Percentiles rank a stretch among this genome's conserved stretches.
These are phyloP conservation scores for Aspergillus sp. DNA, from an alignment of 2,329 filamentous ascomycete genomes.

Conservation along the genomic window DNA sequence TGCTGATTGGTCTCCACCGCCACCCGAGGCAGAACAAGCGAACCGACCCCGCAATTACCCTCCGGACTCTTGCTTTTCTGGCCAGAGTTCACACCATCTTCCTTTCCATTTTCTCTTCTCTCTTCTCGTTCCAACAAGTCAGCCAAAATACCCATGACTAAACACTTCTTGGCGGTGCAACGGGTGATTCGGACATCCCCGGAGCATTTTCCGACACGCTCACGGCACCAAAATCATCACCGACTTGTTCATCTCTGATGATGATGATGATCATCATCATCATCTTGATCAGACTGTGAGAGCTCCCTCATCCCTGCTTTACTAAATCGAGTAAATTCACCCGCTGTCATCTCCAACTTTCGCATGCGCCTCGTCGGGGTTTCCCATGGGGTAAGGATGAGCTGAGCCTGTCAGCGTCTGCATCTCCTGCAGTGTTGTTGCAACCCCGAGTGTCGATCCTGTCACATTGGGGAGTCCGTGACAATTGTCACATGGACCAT, in stretches of 20 bases:
- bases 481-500: not conserved
- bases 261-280: too few relatives aligned
- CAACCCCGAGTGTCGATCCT: not conserved
- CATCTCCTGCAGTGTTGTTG: too few relatives aligned
- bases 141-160: not conserved
- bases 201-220: not conserved
- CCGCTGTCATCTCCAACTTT: conserved; percentile 1
- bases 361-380: not conserved
- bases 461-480: not conserved
- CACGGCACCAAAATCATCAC: not conserved
- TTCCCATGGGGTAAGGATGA: not conserved
- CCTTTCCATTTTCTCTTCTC: not conserved
- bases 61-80: not conserved
- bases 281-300: not conserved
- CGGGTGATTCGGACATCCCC: not conserved
- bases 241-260: not conserved
- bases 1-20: conserved; percentile 22
- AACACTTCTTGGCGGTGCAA: not conserved
- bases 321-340: conserved; percentile 7
- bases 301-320: not conserved
- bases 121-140: not conserved
- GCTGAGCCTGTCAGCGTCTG: not conserved
- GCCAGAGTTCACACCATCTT: too few relatives aligned
- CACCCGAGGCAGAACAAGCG: conserved; percentile 21
- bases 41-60: conserved; percentile 24